phyloP scores from a whole-genome alignment of 1,284 basidiomycete genomes.

The Moniliella sp. region DNA sequence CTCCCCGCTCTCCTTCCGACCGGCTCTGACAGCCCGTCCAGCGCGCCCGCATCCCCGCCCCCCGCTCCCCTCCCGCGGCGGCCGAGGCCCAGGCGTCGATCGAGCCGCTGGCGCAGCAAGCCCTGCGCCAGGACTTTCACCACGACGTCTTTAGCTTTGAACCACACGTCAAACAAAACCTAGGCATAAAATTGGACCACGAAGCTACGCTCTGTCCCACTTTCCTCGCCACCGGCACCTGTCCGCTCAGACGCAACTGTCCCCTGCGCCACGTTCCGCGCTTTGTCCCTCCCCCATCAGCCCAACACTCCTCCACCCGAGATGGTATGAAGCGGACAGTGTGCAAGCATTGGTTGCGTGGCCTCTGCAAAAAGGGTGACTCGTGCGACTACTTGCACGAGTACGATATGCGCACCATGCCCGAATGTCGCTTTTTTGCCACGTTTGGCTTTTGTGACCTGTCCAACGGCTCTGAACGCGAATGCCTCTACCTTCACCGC shows the following conservation, averaged over 20 bases:
- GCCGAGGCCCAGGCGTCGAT: no score
- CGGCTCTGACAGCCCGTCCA: no score
- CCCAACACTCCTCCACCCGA: constrained; percentile 5
- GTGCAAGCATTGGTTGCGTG: constrained; percentile 98
- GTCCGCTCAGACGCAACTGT: constrained; percentile 11
- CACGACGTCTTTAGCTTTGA: constrained; percentile 76
- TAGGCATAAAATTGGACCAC: constrained; percentile 73
- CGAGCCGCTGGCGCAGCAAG: no score
- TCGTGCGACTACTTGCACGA: constrained; percentile 97
- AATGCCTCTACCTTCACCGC: constrained; percentile 94
- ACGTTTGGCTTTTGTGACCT: constrained; percentile 88
- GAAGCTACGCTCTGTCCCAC: constrained; percentile 24
- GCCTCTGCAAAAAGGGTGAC: constrained; percentile 92
- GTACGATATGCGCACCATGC: constrained; percentile 91
- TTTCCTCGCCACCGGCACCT: constrained; percentile 6
- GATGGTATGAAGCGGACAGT: constrained; percentile 43
- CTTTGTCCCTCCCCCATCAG: constrained; percentile 5
- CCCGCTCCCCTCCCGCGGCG: no score
- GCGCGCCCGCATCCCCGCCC: no score
- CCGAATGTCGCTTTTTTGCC: constrained; percentile 97
- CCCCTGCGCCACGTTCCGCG: constrained; percentile 13
- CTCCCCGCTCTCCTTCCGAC: no score
- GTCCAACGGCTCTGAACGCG: constrained; percentile 28
- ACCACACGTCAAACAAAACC: constrained; percentile 56
- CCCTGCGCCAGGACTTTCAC: constrained; percentile 49